Evolutionary conservation across 805 yeast genomes (phyloP).

Genomic region (Nakazawaea ishiwadae): DNA sequence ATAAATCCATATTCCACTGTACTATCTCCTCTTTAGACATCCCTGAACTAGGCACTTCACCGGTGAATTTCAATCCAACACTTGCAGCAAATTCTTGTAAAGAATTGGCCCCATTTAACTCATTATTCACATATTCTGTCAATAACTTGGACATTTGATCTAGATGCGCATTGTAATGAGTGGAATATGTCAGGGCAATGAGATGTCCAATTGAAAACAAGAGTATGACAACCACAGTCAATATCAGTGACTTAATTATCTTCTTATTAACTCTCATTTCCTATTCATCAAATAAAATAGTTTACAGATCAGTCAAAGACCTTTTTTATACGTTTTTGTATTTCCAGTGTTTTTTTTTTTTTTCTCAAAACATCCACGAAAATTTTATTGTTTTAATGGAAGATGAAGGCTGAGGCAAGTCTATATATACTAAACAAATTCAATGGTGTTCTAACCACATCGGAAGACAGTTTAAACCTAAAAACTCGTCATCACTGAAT

Average conservation of each 20-base stretch:
- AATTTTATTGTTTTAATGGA: no score
- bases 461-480: conserved; percentile 8
- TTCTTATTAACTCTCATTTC: conserved; percentile 4
- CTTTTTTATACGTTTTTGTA: background rate
- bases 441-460: conserved; percentile 7
- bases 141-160: background rate
- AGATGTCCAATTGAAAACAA: conserved; percentile 6
- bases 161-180: conserved; percentile 1
- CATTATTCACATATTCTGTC: background rate
- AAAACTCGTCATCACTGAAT: conserved; percentile 7
- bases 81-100: conserved; percentile 30
- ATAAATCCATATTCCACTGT: conserved; percentile 3
- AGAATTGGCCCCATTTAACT: background rate
- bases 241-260: background rate
- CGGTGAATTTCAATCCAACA: conserved; percentile 48
- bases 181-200: conserved; percentile 1
- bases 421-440: no score
- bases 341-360: no score
- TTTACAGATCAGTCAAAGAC: background rate
- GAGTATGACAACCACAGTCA: background rate
- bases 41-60: background rate
- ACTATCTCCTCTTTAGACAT: conserved; percentile 4
- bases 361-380: no score
- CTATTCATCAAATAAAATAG: background rate
- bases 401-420: no score